These are phyloP conservation scores for Calendula officinalis DNA, from an alignment of 129 eudicot genomes.

Conservation along the genomic window DNA sequence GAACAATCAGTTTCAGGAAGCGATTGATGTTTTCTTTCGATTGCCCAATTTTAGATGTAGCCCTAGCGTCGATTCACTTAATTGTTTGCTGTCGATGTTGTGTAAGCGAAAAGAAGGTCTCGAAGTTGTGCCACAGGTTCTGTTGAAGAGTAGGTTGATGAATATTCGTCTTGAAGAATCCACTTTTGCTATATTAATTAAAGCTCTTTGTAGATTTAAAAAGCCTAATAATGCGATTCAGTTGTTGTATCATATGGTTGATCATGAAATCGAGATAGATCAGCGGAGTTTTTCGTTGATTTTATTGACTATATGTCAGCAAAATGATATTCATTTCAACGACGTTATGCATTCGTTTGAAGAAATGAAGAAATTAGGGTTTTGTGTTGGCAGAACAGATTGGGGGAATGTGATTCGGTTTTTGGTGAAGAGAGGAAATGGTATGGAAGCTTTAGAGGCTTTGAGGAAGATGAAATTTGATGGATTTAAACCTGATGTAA, in stretches of 20 bases:
- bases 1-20: constrained; percentile 36
- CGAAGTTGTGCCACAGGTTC: constrained; percentile 51
- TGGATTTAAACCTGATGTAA: constrained; percentile 50
- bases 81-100: constrained; percentile 51
- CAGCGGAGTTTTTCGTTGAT: constrained; percentile 47
- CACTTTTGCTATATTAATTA: constrained; percentile 45
- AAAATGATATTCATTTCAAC: constrained; percentile 21
- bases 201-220: constrained; percentile 55
- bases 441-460: constrained; percentile 44
- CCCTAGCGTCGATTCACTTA: constrained; percentile 49
- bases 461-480: constrained; percentile 54
- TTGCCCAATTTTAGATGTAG: constrained; percentile 61
- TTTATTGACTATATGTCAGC: constrained; percentile 40
- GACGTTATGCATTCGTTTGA: constrained; percentile 47
- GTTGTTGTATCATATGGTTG: constrained; percentile 47
- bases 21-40: constrained; percentile 59
- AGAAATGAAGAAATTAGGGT: constrained; percentile 52
- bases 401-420: constrained; percentile 57
- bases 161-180: constrained; percentile 60
- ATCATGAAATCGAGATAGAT: constrained; percentile 50
- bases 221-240: constrained; percentile 49
- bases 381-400: constrained; percentile 47
- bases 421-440: constrained; percentile 44
- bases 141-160: constrained; percentile 52
- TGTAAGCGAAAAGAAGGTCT: constrained; percentile 46